Percentiles rank a stretch among this genome's conserved stretches.
phyloP scores from a whole-genome alignment of 305 asterid species.

The Andrographis paniculata region DNA sequence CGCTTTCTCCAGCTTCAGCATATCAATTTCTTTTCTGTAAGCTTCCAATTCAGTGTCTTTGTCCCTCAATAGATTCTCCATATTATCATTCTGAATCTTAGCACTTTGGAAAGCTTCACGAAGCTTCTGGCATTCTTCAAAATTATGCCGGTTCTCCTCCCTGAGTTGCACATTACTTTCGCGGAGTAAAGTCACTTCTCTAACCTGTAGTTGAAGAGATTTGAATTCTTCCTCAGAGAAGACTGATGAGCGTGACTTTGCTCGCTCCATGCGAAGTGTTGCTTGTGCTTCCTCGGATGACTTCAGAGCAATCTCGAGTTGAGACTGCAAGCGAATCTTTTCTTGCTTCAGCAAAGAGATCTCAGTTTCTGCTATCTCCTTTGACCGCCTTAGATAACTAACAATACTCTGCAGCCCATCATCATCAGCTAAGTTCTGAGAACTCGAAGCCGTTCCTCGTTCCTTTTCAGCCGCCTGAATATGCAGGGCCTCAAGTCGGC shows the following conservation, averaged over 20 bases:
- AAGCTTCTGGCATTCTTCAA: constrained; percentile 88
- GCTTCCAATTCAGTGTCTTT: constrained; percentile 58
- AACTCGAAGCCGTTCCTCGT: constrained; percentile 44
- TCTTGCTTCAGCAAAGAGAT: constrained; percentile 83
- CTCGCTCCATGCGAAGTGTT: constrained; percentile 52
- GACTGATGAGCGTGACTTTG: constrained; percentile 47
- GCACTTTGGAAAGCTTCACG: constrained; percentile 55
- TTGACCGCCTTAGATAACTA: constrained; percentile 79
- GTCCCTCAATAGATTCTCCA: constrained; percentile 48
- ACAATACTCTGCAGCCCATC: constrained; percentile 75
- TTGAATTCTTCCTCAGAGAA: constrained; percentile 74
- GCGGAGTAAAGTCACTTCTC: constrained; percentile 84
- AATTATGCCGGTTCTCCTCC: constrained; percentile 82
- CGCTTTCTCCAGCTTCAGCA: constrained; percentile 39
- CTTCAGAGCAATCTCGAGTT: constrained; percentile 72
- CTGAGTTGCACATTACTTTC: constrained; percentile 93
- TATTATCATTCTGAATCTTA: constrained; percentile 46
- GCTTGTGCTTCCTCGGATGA: constrained; percentile 74
- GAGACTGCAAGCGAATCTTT: constrained; percentile 78
- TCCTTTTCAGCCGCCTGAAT: constrained; percentile 82
- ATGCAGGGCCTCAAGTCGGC: constrained; percentile 79
- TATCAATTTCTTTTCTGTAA: constrained; percentile 46
- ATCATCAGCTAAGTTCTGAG: constrained; percentile 41
- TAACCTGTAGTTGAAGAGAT: constrained; percentile 73
- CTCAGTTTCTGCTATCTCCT: constrained; percentile 95